phyloP scores from a whole-genome alignment of 2,329 filamentous ascomycete species.

The Cladosporium sp. region DNA sequence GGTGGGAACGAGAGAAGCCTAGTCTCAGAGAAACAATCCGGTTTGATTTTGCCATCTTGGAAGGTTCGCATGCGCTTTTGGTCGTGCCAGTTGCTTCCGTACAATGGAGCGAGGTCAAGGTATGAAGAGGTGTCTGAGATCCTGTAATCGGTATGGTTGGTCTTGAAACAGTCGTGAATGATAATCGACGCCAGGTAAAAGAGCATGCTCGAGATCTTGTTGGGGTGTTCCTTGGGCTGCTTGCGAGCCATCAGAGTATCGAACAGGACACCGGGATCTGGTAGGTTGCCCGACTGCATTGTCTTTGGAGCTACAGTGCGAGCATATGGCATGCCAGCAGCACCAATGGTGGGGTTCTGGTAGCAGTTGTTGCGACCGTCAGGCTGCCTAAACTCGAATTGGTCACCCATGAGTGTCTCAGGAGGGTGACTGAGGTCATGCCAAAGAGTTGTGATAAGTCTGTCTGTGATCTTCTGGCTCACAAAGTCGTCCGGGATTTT shows the following conservation, averaged over 20 bases:
- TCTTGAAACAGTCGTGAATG: conserved; percentile 60
- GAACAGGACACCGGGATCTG: conserved; percentile 63
- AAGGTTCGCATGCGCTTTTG: conserved; percentile 62
- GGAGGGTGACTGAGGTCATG: conserved; percentile 46
- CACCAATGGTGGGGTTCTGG: conserved; percentile 58
- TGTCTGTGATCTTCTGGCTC: conserved; percentile 38
- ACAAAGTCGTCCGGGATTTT: conserved; percentile 38
- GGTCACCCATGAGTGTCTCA: conserved; percentile 38
- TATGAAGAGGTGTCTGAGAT: conserved; percentile 68
- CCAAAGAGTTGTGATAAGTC: conserved; percentile 44
- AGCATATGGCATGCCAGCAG: conserved; percentile 63
- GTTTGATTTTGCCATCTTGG: conserved; percentile 64
- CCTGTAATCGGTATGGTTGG: conserved; percentile 57
- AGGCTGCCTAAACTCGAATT: conserved; percentile 44
- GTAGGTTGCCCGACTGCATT: conserved; percentile 55
- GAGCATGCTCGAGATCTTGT: conserved; percentile 68
- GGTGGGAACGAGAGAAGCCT: conserved; percentile 62
- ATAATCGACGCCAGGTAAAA: conserved; percentile 70
- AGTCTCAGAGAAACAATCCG: conserved; percentile 64
- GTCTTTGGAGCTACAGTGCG: conserved; percentile 57
- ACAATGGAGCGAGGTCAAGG: conserved; percentile 67
- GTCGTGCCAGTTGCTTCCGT: conserved; percentile 64
- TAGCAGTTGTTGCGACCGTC: conserved; percentile 54
- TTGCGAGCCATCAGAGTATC: conserved; percentile 62
- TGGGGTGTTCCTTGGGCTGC: conserved; percentile 60